Conservation (phyloP, 2,329 filamentous ascomycete species). For the Incumbomyces lentus region DNA sequence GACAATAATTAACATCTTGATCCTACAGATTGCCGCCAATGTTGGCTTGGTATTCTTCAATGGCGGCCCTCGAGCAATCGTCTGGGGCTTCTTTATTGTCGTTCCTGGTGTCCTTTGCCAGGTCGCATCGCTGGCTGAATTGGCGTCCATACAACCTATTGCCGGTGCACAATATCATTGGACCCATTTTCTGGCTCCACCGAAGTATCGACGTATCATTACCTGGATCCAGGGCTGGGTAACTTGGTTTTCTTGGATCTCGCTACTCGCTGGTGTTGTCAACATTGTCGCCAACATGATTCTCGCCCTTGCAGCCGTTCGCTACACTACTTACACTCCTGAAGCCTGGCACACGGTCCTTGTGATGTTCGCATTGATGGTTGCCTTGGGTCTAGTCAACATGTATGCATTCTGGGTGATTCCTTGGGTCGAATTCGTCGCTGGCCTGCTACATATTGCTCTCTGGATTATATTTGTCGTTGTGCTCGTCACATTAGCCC, state of each 20-base stretch:
- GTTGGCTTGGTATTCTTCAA: constrained; percentile 16
- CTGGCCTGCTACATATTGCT: constrained; percentile 27
- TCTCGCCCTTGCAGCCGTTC: constrained; percentile 25
- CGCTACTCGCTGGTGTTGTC: constrained; percentile 24
- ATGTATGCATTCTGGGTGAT: constrained; percentile 28
- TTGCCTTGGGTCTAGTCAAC: constrained; percentile 21
- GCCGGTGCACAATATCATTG: constrained; percentile 36
- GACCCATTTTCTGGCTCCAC: constrained; percentile 28
- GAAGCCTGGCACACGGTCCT: constrained; percentile 31
- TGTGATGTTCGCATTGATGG: constrained; percentile 29
- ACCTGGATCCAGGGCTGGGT: constrained; percentile 31
- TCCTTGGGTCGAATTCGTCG: constrained; percentile 30
- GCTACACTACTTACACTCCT: constrained; percentile 24
- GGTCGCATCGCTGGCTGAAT: constrained; percentile 29
- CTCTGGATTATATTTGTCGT: constrained; percentile 30
- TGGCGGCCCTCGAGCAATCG: constrained; percentile 25
- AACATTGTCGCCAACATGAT: constrained; percentile 28
- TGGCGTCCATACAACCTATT: constrained; percentile 32
- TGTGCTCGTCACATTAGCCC: constrained; percentile 25
- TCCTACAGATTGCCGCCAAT: constrained; percentile 1
- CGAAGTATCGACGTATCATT: constrained; percentile 23
- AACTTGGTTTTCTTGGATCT: constrained; percentile 34
- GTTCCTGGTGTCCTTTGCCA: constrained; percentile 24
- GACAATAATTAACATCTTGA: constrained; percentile 5
- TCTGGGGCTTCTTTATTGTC: constrained; percentile 26